These are phyloP conservation scores for Pythium phragmiticola DNA, from an alignment of 352 stramenopile genomes.

Conservation along the genomic window DNA sequence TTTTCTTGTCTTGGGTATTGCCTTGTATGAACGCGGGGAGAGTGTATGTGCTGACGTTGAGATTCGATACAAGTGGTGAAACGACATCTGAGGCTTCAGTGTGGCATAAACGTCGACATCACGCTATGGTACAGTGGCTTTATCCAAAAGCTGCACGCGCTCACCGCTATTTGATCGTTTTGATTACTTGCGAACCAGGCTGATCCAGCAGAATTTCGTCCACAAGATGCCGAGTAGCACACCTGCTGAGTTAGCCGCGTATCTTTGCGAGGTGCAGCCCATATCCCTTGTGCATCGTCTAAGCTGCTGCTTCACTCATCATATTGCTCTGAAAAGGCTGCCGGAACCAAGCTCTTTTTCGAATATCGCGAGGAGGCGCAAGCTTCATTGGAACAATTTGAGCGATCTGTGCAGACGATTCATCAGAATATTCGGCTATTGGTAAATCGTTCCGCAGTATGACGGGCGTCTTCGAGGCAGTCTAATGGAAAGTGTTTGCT, in stretches of 20 bases:
- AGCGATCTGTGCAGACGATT: slow-evolving; percentile 18
- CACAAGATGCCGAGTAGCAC: slow-evolving; percentile 35
- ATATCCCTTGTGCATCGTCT: not conserved
- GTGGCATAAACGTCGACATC: slow-evolving; percentile 44
- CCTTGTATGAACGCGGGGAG: too few relatives aligned
- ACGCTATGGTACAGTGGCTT: slow-evolving; percentile 32
- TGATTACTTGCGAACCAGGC: slow-evolving; percentile 14
- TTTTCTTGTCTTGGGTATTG: not conserved
- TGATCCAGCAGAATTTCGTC: slow-evolving; percentile 46
- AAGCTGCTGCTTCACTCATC: not conserved
- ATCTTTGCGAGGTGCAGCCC: slow-evolving; percentile 38
- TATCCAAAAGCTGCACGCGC: not conserved
- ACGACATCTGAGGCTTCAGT: slow-evolving; percentile 33
- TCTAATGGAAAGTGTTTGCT: not conserved
- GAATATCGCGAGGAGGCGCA: slow-evolving; percentile 36
- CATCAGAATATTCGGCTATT: slow-evolving; percentile 23
- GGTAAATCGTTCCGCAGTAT: slow-evolving; percentile 1
- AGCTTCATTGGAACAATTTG: slow-evolving; percentile 23
- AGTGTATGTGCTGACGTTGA: not conserved
- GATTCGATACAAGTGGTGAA: slow-evolving; percentile 33
- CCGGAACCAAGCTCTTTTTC: slow-evolving; percentile 40
- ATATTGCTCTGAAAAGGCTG: slow-evolving; percentile 19
- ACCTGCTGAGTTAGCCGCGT: slow-evolving; percentile 34
- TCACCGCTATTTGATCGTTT: too few relatives aligned
- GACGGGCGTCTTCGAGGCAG: not conserved